Evolutionary conservation across 768 basidiomycete genomes (phyloP).

Genomic region (Collybiopsis luxurians): DNA sequence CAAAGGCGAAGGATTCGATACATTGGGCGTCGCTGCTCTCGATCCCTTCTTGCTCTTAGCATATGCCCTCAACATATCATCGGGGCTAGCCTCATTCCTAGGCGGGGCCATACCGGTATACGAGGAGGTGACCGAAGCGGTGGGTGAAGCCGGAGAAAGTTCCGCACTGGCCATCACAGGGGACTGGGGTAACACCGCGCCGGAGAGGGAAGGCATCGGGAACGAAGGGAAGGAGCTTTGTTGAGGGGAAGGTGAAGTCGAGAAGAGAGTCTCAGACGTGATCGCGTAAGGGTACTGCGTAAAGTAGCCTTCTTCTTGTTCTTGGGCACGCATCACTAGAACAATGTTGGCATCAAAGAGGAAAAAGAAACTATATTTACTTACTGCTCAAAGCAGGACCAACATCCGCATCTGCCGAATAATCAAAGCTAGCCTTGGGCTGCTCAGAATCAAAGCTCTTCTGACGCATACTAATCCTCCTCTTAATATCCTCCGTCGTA

Average conservation of each 20-base stretch:
- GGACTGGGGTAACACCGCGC: conserved; percentile 3
- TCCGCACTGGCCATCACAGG: too few relatives aligned
- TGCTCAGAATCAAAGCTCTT: neutral
- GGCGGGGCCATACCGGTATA: too few relatives aligned
- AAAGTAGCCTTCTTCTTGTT: conserved; percentile 13
- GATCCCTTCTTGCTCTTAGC: too few relatives aligned
- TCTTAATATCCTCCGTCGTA: conserved; percentile 17
- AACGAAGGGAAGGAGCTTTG: conserved; percentile 8
- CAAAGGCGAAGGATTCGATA: too few relatives aligned
- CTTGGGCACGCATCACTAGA: conserved; percentile 73
- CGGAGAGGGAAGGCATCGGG: neutral
- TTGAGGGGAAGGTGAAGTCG: conserved; percentile 45
- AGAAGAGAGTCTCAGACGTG: conserved; percentile 18
- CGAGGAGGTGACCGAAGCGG: too few relatives aligned
- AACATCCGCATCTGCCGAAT: conserved; percentile 47
- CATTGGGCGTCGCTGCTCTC: too few relatives aligned
- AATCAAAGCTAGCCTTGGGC: conserved; percentile 11
- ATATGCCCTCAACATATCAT: too few relatives aligned
- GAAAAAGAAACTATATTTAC: conserved; percentile 22
- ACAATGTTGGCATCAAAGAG: neutral
- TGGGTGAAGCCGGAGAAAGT: too few relatives aligned
- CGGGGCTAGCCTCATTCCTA: too few relatives aligned
- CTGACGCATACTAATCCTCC: conserved; percentile 8
- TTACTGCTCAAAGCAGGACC: conserved; percentile 67
- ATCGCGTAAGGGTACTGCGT: neutral